Percentiles rank a stretch among this genome's conserved stretches.
phyloP scores from a whole-genome alignment of 169 alveolate genomes.

The Cryptosporidium sp. region DNA sequence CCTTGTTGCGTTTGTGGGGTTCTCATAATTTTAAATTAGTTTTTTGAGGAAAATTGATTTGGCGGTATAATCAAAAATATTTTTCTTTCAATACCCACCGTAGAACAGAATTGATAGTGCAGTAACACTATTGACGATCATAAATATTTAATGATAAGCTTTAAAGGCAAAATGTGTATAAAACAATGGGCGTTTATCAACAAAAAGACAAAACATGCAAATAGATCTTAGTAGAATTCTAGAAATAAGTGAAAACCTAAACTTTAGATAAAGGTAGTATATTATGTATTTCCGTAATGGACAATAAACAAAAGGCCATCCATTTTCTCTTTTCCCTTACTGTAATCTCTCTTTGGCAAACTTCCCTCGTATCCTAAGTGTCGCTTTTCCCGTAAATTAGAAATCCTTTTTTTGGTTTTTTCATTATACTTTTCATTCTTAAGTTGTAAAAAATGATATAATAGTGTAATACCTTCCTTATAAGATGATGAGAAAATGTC shows the following conservation, averaged over 20 bases:
- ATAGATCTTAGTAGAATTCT: constrained; percentile 1
- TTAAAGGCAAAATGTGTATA: not conserved
- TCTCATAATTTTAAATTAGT: not conserved
- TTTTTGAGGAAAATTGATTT: not conserved
- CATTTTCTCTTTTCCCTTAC: not conserved
- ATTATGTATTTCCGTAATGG: not conserved
- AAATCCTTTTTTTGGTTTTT: not conserved
- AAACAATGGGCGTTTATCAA: not conserved
- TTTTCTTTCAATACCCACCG: too few species aligned
- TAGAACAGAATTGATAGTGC: too few species aligned
- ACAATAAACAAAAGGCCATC: not conserved
- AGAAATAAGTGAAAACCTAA: constrained; percentile 10
- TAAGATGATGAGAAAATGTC: constrained; percentile 5
- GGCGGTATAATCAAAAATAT: not conserved
- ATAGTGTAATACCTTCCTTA: constrained; percentile 2
- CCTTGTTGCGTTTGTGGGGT: constrained; percentile 6
- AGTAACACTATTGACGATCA: too few species aligned
- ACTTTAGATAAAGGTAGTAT: not conserved
- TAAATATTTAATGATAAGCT: too few species aligned
- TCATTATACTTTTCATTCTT: not conserved
- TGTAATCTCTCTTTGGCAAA: not conserved
- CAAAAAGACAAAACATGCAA: not conserved
- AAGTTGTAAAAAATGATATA: not conserved
- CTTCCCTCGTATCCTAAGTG: not conserved
- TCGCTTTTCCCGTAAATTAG: not conserved